These are phyloP conservation scores for Prasinococcaceae sp. DNA, from an alignment of 139 green algal genomes.

Conservation along the genomic window DNA sequence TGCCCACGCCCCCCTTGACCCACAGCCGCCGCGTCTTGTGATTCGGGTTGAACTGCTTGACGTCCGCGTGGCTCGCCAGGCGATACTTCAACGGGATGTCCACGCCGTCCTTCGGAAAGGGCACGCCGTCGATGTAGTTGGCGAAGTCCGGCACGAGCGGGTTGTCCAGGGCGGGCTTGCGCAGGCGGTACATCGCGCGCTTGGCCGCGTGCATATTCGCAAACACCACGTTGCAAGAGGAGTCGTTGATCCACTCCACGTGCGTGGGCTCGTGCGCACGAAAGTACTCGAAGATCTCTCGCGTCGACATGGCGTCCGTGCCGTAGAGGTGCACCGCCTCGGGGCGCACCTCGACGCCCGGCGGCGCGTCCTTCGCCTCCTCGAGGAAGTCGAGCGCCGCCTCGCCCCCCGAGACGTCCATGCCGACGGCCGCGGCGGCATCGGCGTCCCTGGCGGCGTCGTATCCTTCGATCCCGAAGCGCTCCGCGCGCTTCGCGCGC, in stretches of 20 bases:
- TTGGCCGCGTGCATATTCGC: neutral
- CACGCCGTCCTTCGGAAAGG: neutral
- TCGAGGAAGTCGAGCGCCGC: no score
- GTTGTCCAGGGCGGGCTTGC: neutral
- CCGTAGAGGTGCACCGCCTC: conserved; percentile 6
- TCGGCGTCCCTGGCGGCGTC: no score
- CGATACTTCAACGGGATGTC: neutral
- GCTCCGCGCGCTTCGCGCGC: no score
- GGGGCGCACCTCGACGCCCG: no score
- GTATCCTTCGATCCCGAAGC: no score
- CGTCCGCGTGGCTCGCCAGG: conserved; percentile 2
- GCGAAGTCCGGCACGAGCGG: neutral
- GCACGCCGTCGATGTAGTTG: neutral
- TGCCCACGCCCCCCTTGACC: no score
- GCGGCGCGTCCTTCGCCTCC: no score
- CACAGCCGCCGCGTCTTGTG: neutral
- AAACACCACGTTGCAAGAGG: conserved; percentile 6
- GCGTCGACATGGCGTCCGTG: neutral
- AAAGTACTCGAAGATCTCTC: conserved; percentile 2
- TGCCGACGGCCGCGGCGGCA: no score
- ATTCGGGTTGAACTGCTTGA: neutral
- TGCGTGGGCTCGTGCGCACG: neutral
- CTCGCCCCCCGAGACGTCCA: no score
- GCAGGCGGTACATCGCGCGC: neutral
- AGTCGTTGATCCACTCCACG: conserved; percentile 11